These are phyloP conservation scores for Termitomyces sp. DNA, from an alignment of 768 basidiomycete genomes.

Conservation along the genomic window DNA sequence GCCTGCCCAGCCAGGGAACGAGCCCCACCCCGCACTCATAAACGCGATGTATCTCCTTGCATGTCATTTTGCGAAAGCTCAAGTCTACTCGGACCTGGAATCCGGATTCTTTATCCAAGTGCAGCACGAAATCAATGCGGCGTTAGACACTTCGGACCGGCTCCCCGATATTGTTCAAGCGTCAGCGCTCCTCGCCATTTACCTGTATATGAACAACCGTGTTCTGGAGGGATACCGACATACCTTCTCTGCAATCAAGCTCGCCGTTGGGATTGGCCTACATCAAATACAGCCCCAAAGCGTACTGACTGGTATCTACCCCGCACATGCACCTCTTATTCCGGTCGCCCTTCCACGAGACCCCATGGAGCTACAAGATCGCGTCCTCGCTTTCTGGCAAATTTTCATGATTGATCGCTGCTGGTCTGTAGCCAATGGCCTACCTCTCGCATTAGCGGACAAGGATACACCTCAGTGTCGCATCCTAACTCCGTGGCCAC, in stretches of 20 bases:
- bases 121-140: conserved; percentile 48
- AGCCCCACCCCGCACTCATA: conserved; percentile 57
- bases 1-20: conserved; percentile 23
- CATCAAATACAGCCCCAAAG: conserved; percentile 45
- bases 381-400: conserved; percentile 59
- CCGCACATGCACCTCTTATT: conserved; percentile 23
- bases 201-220: conserved; percentile 57
- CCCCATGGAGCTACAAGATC: conserved; percentile 42
- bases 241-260: conserved; percentile 57
- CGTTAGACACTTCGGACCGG: conserved; percentile 54
- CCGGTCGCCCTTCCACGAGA: conserved; percentile 36
- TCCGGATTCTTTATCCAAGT: conserved; percentile 47
- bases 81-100: conserved; percentile 42
- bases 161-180: conserved; percentile 60
- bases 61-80: conserved; percentile 50
- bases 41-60: conserved; percentile 63
- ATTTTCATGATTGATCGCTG: conserved; percentile 61
- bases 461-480: conserved; percentile 44
- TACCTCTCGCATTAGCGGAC: conserved; percentile 53
- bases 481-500: conserved; percentile 54
- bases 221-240: conserved; percentile 61
- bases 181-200: conserved; percentile 56
- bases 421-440: conserved; percentile 55
- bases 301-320: conserved; percentile 10
- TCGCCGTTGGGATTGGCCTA: conserved; percentile 59